Base-by-base conservation (phyloP, 2,329 filamentous ascomycete genomes). In the Phyllosticta paracitricarpa region DNA sequence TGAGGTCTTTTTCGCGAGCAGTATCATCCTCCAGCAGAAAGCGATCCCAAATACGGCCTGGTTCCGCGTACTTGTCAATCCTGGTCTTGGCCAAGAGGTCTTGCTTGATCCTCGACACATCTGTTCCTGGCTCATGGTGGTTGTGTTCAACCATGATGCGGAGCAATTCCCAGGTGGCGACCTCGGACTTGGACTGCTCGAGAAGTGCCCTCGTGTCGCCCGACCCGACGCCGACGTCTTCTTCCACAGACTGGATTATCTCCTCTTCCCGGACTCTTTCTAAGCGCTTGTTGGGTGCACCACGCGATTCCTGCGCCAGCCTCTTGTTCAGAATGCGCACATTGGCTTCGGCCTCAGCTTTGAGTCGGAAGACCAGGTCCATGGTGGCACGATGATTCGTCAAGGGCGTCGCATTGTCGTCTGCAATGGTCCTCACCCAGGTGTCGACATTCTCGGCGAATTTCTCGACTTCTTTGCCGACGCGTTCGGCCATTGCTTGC, bases 141-240 rank as follows among this genome's bases (percentile, higher is more conserved):
- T 90, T 87, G 67, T 89, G 83, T 10, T 87, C 85, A 58, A 96
- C 81, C 63, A 96, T 79, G 51, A 89, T 83, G 56, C 85, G 82
- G 62, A 97, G 77, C 28, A 97, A 79, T 69, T 95, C 87, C 94
- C 94, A 99, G 0, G 91, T 94, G 68, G 95, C 90, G 51, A 86
- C 84, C 74, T 99, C 94, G 65, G 88, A 82, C 73, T 95, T 86
- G 81, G 91, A 88, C 61, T 84, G 82, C 69, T 82, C 79, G 12
- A 87, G 70, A 63, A 84, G 81, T 59, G 79, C 71, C 22, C 79
- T 69, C 53, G 72, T 75, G 9, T 51, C 63, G 62, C n/a, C 22
- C 4, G 62, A 63, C 22, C 62, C 54, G 24, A 67, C 63, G 3
- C 67, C 66, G 5, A 68, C 61, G 6, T 63, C 61, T 3, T 69